A percentile compares a stretch with the other conserved stretches of the same genome.
These are phyloP conservation scores for Wickerhamomyces kurtzmanii DNA, from an alignment of 805 yeast species.

Conservation along the genomic window DNA sequence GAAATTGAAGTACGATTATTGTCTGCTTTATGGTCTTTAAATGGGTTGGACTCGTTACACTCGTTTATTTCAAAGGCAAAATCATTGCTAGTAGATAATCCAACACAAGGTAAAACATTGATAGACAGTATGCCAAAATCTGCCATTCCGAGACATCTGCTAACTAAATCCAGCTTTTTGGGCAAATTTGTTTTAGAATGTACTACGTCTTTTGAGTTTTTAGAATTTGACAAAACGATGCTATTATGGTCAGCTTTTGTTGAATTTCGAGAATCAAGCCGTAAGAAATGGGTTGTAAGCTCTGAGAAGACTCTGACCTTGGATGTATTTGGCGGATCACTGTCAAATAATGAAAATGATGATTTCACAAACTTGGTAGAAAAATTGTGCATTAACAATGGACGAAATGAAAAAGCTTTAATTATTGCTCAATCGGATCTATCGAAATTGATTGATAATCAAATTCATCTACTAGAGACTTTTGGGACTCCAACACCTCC, in stretches of 20 bases:
- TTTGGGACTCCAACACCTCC: conserved; percentile 41
- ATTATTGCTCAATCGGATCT: conserved; percentile 44
- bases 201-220: conserved; percentile 27
- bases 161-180: conserved; percentile 29
- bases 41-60: conserved; percentile 38
- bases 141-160: conserved; percentile 10
- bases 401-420: conserved; percentile 12
- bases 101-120: conserved; percentile 21
- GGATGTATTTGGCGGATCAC: neutral
- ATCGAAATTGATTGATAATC: conserved; percentile 38
- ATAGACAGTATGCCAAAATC: conserved; percentile 5
- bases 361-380: conserved; percentile 10
- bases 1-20: conserved; percentile 22
- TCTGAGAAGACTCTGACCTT: neutral
- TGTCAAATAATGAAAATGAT: conserved; percentile 10
- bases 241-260: conserved; percentile 31
- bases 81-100: conserved; percentile 23
- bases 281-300: neutral
- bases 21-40: conserved; percentile 33
- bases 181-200: conserved; percentile 36
- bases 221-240: conserved; percentile 37
- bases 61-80: conserved; percentile 22
- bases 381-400: too few relatives aligned
- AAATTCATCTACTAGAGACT: conserved; percentile 40
- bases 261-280: conserved; percentile 20